Conservation (phyloP, 331 rosid species). For the Telfairia occidentalis region DNA sequence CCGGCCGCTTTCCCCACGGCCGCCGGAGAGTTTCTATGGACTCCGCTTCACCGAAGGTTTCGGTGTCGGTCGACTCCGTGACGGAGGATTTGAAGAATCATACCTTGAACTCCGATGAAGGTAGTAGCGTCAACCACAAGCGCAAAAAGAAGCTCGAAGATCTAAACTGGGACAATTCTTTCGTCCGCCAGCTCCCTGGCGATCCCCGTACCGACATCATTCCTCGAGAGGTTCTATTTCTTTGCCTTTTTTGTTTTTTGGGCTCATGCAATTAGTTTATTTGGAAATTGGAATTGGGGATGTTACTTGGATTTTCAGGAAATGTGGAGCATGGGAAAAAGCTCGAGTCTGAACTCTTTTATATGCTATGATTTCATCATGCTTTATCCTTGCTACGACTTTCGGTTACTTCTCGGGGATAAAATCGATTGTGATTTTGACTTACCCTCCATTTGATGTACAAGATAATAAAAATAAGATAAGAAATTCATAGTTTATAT, state of each 20-base stretch:
- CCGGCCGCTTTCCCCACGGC: slow-evolving; percentile 24
- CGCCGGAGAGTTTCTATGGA: slow-evolving; percentile 39
- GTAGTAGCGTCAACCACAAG: not conserved
- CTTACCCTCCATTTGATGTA: not conserved
- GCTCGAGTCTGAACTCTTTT: not conserved
- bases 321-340: not conserved
- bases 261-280: not conserved
- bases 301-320: not conserved
- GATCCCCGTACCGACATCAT: slow-evolving; percentile 62
- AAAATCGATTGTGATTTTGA: not conserved
- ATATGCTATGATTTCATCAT: not conserved
- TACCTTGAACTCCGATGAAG: slow-evolving; percentile 23
- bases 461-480: not conserved
- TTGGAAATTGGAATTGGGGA: not conserved
- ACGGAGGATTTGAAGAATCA: slow-evolving; percentile 52
- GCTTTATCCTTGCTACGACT: not conserved
- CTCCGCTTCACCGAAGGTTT: slow-evolving; percentile 29
- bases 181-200: slow-evolving; percentile 56
- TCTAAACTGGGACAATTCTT: slow-evolving; percentile 88
- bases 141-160: slow-evolving; percentile 41
- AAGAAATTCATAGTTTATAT: not conserved
- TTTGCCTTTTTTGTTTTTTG: not conserved
- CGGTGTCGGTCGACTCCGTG: slow-evolving; percentile 53
- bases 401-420: not conserved
- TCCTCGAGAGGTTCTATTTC: slow-evolving; percentile 59